These are phyloP conservation scores for Zizania palustris DNA, from an alignment of 202 grass and related monocot species.

Conservation along the genomic window DNA sequence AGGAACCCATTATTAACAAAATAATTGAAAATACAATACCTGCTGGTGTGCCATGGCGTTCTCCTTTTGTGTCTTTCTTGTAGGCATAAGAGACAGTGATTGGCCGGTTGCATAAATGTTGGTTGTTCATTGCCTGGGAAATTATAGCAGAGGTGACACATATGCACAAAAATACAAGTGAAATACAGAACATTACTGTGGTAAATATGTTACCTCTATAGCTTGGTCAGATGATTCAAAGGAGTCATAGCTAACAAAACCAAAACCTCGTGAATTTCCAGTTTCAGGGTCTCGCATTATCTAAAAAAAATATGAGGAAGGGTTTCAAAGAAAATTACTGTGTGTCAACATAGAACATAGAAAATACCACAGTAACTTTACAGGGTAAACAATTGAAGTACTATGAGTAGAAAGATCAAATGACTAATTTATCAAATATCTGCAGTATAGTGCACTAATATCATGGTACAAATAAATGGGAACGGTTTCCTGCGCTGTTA, in stretches of 20 bases:
- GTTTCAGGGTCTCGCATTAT: conserved; percentile 98
- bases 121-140: conserved; percentile 87
- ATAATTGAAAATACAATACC: conserved; percentile 40
- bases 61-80: conserved; percentile 95
- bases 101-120: conserved; percentile 90
- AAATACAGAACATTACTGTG: conserved; percentile 27
- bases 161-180: conserved; percentile 30
- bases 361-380: neutral
- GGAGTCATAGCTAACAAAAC: conserved; percentile 97
- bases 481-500: neutral
- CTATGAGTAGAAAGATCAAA: neutral
- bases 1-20: neutral
- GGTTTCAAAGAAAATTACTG: neutral
- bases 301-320: conserved; percentile 41
- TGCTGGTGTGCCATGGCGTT: conserved; percentile 88
- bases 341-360: conserved; percentile 6
- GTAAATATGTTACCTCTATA: conserved; percentile 67
- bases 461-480: conserved; percentile 8
- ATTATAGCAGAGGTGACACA: conserved; percentile 30
- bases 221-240: conserved; percentile 98
- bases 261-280: conserved; percentile 94
- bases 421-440: neutral
- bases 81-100: conserved; percentile 98
- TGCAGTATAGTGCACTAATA: neutral
- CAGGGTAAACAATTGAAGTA: neutral